Evolutionary conservation across 2,329 filamentous ascomycete species (phyloP), one percentile per base, ranked within the genome.

Genomic region (Macrophomina tecta): DNA sequence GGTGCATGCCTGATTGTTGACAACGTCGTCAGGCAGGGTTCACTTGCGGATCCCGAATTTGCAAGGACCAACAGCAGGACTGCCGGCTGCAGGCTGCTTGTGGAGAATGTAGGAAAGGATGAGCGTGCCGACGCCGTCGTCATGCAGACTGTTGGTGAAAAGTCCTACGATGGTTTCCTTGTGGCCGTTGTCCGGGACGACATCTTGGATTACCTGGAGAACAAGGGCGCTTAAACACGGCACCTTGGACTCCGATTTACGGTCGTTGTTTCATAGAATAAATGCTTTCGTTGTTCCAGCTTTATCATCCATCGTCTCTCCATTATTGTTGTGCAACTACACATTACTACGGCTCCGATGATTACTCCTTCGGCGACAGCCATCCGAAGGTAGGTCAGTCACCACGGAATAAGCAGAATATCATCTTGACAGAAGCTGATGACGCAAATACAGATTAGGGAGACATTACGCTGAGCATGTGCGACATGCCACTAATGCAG

Each of bases 1-100:
- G 77, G 79, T 0, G 81, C 81, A 0, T 77, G 73, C 8, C 76
- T 87, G 34, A 81, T 82, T 49, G 79, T 86, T 2, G 84, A 87
- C 72, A 85, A 86, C 72, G 81, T 85, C 3, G 82, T 86, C 8
- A 70, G 77, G 61, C 74, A 75, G 55, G 80, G 80, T 16, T 68
- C 73, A 68, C 67, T 84, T 34, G 78, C 78, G 28, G 69, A 75
- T 14, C 71, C 70, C 14, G 68, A 72, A 34, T 52, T 42, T 36
- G 71, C 70, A 23, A 53, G 56, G 18, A 68, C 69, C 1, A 70
- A 78, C 68, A 61, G 68, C 8, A 68, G 71, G n/a, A 66, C 78
- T 56, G 66, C 64, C 18, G 78, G 77, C 72, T 79, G 74, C 42
- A 74, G 78, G 70, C 69, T 71, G 58, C 74, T 82, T 14, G 75